A percentile compares a stretch with the other conserved stretches of the same genome.
phyloP scores from a whole-genome alignment of 306 rosid genomes.

The Pyrus betulifolia region DNA sequence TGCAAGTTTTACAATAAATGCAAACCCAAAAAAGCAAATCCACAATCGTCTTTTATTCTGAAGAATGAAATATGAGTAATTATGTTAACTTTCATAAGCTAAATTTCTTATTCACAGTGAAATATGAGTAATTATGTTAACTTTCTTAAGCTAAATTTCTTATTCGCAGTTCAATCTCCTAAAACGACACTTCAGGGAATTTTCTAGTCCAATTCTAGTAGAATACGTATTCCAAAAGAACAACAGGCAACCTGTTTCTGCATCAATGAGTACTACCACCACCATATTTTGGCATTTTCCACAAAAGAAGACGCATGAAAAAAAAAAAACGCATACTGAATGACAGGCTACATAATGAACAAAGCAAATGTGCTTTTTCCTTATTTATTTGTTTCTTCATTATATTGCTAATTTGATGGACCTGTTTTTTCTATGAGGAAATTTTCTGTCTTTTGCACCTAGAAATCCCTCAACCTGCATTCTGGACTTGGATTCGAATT shows the following conservation, averaged over 20 bases:
- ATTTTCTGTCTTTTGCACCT: neutral
- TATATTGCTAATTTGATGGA: neutral
- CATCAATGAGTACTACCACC: neutral
- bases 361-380: neutral
- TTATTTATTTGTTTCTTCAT: neutral
- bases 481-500: neutral
- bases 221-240: neutral
- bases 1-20: neutral
- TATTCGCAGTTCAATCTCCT: neutral
- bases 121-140: neutral
- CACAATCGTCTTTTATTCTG: neutral
- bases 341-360: neutral
- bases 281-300: neutral
- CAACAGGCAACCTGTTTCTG: neutral
- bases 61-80: neutral
- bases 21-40: neutral
- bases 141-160: neutral
- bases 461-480: neutral
- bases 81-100: neutral
- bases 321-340: neutral
- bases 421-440: neutral
- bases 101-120: neutral
- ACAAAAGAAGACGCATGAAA: neutral
- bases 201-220: neutral
- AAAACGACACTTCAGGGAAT: neutral